Percentiles rank a stretch among this genome's conserved stretches.
Evolutionary conservation across 2,329 filamentous ascomycete species (phyloP).

Genomic region (Aureobasidium vineae): DNA sequence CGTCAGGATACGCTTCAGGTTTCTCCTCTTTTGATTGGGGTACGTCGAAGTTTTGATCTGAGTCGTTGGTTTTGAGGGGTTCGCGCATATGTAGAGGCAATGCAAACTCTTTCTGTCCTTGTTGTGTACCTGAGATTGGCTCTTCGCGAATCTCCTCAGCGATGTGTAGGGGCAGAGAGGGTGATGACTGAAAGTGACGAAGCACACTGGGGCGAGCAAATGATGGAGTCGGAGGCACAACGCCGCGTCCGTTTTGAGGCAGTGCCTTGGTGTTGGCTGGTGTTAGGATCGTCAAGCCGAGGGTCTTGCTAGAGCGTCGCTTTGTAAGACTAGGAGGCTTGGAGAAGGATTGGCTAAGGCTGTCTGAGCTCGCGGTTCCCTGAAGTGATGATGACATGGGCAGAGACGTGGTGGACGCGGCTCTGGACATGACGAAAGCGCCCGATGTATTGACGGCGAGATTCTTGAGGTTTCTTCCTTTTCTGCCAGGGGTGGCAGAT

Average conservation of each 20-base stretch:
- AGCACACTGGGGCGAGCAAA: constrained; percentile 51
- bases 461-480: constrained; percentile 79
- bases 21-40: constrained; percentile 65
- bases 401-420: constrained; percentile 55
- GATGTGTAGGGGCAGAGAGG: constrained; percentile 53
- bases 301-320: constrained; percentile 67
- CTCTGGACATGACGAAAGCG: constrained; percentile 47
- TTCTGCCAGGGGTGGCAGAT: constrained; percentile 58
- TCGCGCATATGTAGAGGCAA: background rate
- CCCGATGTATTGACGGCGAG: constrained; percentile 70
- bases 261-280: constrained; percentile 58
- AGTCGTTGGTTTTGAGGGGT: constrained; percentile 23
- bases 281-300: constrained; percentile 72
- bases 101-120: constrained; percentile 11
- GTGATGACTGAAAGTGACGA: constrained; percentile 62
- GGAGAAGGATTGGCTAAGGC: constrained; percentile 73
- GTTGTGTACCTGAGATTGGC: background rate
- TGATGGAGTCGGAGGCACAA: constrained; percentile 59
- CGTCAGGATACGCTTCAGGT: constrained; percentile 77
- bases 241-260: constrained; percentile 55
- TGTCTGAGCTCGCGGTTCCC: constrained; percentile 55
- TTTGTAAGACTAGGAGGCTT: constrained; percentile 70
- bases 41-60: constrained; percentile 52
- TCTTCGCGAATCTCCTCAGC: constrained; percentile 20
- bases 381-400: constrained; percentile 49